Conservation (phyloP, 1,284 basidiomycete genomes). For the Fomes fomentarius region DNA sequence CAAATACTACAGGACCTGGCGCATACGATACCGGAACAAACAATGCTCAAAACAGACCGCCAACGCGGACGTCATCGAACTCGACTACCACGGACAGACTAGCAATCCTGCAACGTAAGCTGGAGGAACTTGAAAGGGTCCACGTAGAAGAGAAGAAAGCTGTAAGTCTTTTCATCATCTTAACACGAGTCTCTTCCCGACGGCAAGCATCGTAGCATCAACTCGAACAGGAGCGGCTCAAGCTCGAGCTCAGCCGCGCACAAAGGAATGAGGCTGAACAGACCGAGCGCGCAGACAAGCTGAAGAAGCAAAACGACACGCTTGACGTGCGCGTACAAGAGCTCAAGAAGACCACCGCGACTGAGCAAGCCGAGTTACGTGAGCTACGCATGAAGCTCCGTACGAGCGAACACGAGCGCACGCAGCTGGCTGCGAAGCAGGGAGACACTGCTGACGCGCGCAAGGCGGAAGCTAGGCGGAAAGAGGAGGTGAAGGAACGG, state of each 20-base stretch:
- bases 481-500: conserved; percentile 55
- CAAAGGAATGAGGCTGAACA: conserved; percentile 56
- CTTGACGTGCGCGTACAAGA: conserved; percentile 62
- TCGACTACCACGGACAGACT: conserved; percentile 46
- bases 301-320: conserved; percentile 61
- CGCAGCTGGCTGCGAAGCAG: conserved; percentile 53
- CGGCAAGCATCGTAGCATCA: conserved; percentile 47
- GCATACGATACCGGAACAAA: conserved; percentile 32
- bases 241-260: conserved; percentile 52
- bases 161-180: conserved; percentile 43
- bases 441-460: conserved; percentile 55
- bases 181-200: background rate
- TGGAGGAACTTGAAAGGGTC: conserved; percentile 67
- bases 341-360: conserved; percentile 49
- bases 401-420: conserved; percentile 60
- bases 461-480: conserved; percentile 54
- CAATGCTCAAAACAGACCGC: conserved; percentile 17
- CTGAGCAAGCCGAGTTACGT: conserved; percentile 64
- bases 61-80: conserved; percentile 12
- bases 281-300: conserved; percentile 57
- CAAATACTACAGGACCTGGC: conserved; percentile 45
- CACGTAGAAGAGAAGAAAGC: conserved; percentile 68
- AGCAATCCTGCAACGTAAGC: conserved; percentile 57
- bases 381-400: conserved; percentile 62
- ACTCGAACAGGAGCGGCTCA: conserved; percentile 60